Conservation (phyloP, 805 yeast genomes). For the Cyberlindnera euphorbiiphila region DNA sequence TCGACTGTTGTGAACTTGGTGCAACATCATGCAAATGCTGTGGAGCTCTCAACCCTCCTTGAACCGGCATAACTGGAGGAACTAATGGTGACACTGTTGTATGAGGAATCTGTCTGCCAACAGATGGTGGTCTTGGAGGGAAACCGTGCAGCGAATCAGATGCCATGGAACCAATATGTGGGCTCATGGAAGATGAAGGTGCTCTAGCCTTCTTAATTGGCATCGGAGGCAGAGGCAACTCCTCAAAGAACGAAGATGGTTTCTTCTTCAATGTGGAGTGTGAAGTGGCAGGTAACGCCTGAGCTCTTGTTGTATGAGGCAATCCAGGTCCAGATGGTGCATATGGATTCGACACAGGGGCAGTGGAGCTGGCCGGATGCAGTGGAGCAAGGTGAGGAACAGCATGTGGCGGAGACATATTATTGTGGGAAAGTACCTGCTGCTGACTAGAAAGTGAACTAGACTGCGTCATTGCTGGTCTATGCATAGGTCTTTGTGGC, state of each 20-base stretch:
- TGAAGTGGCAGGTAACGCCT: background rate
- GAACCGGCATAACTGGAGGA: conserved; percentile 3
- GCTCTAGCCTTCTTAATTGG: conserved; percentile 11
- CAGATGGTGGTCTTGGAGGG: conserved; percentile 3
- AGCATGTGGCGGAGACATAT: background rate
- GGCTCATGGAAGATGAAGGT: conserved; percentile 11
- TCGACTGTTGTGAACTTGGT: conserved; percentile 4
- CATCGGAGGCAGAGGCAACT: conserved; percentile 42
- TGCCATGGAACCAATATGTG: background rate
- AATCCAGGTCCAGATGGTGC: too few species aligned
- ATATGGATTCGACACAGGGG: conserved; percentile 2
- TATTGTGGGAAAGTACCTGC: conserved; percentile 4
- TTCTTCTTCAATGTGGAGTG: conserved; percentile 30
- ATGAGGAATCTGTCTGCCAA: too few species aligned
- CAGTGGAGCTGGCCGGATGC: background rate
- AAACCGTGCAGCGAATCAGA: background rate
- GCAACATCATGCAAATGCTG: conserved; percentile 4
- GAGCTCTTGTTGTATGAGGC: too few species aligned
- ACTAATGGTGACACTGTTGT: conserved; percentile 12
- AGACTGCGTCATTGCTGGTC: conserved; percentile 20
- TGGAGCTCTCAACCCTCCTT: background rate
- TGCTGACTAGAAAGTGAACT: conserved; percentile 15
- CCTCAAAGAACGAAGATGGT: conserved; percentile 50
- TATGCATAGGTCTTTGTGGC: conserved; percentile 30
- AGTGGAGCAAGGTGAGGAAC: background rate